phyloP scores from a whole-genome alignment of 208 protist genomes.

The Zelonia costaricensis region DNA sequence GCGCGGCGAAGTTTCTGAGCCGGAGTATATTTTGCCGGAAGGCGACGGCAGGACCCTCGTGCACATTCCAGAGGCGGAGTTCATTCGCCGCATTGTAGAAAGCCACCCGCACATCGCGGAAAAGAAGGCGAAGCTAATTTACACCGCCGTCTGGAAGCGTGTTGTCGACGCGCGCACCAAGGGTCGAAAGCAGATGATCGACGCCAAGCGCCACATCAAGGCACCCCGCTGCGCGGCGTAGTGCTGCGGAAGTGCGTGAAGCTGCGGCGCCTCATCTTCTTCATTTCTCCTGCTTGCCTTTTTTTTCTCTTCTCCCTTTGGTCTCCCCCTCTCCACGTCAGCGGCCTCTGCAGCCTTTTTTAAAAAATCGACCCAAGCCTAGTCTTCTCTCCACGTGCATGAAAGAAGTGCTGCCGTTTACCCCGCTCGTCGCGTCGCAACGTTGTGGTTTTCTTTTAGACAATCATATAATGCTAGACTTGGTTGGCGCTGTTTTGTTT shows the following conservation, averaged over 20 bases:
- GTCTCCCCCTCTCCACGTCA: background rate
- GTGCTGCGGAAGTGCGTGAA: background rate
- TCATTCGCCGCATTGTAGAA: conserved; percentile 74
- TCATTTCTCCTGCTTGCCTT: conserved; percentile 6
- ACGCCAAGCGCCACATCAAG: conserved; percentile 58
- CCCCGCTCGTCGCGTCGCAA: background rate
- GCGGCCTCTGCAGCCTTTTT: too few species aligned
- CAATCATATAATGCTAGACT: background rate
- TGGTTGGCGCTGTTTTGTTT: conserved; percentile 2
- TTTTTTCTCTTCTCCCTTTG: conserved; percentile 9
- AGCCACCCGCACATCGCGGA: conserved; percentile 72
- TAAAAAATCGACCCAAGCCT: too few species aligned
- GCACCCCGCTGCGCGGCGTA: conserved; percentile 71
- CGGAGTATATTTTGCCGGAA: conserved; percentile 80
- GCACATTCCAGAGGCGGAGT: conserved; percentile 88
- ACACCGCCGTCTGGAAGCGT: conserved; percentile 84
- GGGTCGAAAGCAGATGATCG: conserved; percentile 85
- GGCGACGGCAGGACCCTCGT: conserved; percentile 88
- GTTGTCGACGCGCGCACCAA: conserved; percentile 89
- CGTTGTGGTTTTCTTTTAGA: conserved; percentile 1
- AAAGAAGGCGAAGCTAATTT: conserved; percentile 89
- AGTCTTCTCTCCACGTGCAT: too few species aligned
- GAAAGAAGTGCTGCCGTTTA: too few species aligned
- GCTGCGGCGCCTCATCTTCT: background rate
- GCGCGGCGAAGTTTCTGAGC: conserved; percentile 55